Evolutionary conservation across 1,284 basidiomycete species (phyloP), one percentile per base, ranked within the genome.

Genomic region (Cryptococcus jaspeensis): DNA sequence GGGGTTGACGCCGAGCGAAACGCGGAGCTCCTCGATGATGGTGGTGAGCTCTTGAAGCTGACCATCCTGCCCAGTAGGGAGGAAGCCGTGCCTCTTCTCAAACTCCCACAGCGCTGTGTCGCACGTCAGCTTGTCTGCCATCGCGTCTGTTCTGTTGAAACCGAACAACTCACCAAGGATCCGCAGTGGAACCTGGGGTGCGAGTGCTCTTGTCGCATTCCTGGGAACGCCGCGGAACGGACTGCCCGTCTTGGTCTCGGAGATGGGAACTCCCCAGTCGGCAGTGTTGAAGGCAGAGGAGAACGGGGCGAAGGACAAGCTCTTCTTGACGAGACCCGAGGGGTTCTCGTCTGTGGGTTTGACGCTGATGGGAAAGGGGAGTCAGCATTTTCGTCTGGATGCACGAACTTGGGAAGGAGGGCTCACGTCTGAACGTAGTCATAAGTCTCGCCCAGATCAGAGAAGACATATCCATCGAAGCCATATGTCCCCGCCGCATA

Each of bases 381-480:
- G 23, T 50, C n/a, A 42, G 38, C 38, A 39, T 20, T 22, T n/a
- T 40, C 23, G 2, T 8, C 12, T n/a, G 37, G 12, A 50, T 22
- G 16, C 12, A 15, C 20, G 8, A 45, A 9, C 25, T 23, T 36
- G n/a, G 37, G 44, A 25, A n/a, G 12, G 12, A 28, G 22, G 52
- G 78, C 87, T 80, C 79, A 92, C 92, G 85, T 84, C 56, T 85
- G 80, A 60, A 96, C 84, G 73, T 89, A 94, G 63, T 91, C 86
- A 71, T 95, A 92, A 1, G 49, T 43, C 43, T 83, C 81, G 55
- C 93, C 82, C 47, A 99, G 82, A 74, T 99, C 94, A 58, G 90
- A 90, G 74, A 98, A 97, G 66, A 95, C 90, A 77, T 90, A 99
- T 6, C 95, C 96, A 48, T 87, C 81, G 58, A 95, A 81, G n/a